A percentile compares a stretch with the other conserved stretches of the same genome.
Evolutionary conservation across 2,329 filamentous ascomycete species (phyloP).

Genomic region (Byssothecium circinans): DNA sequence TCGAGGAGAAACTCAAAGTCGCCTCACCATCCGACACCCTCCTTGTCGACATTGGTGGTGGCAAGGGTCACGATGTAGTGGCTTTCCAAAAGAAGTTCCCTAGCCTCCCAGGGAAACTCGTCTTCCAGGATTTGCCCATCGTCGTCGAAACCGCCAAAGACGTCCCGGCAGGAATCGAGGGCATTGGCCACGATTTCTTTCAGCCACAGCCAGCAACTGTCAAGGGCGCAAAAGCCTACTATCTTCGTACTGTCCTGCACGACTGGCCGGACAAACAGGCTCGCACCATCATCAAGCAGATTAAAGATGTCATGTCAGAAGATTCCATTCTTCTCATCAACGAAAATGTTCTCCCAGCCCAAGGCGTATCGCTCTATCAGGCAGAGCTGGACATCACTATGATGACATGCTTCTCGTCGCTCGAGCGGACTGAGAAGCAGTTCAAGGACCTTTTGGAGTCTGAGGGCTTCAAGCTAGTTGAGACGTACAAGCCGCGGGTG

Average conservation of each 20-base stretch:
- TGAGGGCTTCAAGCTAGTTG: too few species aligned
- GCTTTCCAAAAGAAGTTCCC: constrained; percentile 9
- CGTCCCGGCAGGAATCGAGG: constrained; percentile 1
- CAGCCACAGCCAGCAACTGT: constrained; percentile 6
- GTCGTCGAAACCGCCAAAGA: constrained; percentile 1
- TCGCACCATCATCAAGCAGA: constrained; percentile 34
- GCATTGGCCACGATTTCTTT: constrained; percentile 15
- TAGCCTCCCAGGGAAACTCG: constrained; percentile 5
- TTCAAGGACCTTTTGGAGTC: too few species aligned
- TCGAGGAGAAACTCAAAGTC: constrained; percentile 10
- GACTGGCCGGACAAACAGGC: constrained; percentile 44
- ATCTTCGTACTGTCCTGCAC: constrained; percentile 40
- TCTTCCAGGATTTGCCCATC: constrained; percentile 13
- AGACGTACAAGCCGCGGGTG: too few species aligned
- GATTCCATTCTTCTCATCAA: too few species aligned
- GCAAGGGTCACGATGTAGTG: constrained; percentile 9
- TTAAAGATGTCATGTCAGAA: too few species aligned
- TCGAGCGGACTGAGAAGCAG: too few species aligned
- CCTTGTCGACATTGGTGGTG: constrained; percentile 15
- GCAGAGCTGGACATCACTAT: too few species aligned
- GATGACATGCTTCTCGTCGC: too few species aligned
- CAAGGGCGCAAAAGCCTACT: constrained; percentile 26
- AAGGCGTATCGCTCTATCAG: too few species aligned
- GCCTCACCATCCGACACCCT: neutral
- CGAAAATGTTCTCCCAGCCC: too few species aligned